Base-by-base conservation (phyloP, 2,329 filamentous ascomycete species). In the Aspergillus clavatus region DNA sequence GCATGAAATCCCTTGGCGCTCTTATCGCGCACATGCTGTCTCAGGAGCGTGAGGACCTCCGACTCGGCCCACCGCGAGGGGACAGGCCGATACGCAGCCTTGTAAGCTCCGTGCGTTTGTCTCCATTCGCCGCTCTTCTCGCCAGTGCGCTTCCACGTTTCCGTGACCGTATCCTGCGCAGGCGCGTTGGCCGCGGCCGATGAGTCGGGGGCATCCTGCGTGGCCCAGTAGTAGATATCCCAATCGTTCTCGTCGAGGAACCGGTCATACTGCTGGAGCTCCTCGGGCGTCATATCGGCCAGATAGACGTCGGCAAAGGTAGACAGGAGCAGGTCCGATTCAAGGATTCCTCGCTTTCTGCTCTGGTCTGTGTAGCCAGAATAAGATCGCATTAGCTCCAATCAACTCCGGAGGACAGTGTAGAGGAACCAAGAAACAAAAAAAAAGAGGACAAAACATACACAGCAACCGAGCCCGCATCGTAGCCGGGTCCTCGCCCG, bases 211-310 rank as follows among this genome's bases (percentile, higher is more conserved):
- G 84, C 77, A 57, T 89, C 83, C 70, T 98, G 93, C 12, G 93
- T 98, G 3, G 87, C 89, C 93, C 93, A 98, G 78, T 98, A 98
- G 77, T 98, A 98, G 51, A 98, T 96, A 67, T 98, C 93, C 93
- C 93, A 98, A 74, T 98, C 93, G 70, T 98, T 98, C 73, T 98
- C 93, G 70, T 98, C 93, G 45, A 98, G 82, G 75, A 98, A 94
- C 22, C 79, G 74, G 67, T 97, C 91, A 74, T 93, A 97, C 69
- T 95, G 81, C 58, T 80, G 71, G 57, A 97, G 82, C 63, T 94
- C 86, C 40, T 76, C 69, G 5, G 74, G 68, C 1, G 79, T 80
- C 87, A 98, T 95, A 50, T 72, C 73, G 35, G 77, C 74, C 18
- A 98, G 83, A 69, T 94, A 78, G 43, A 77, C 74, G 55, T 91